Percentiles rank a stretch among this genome's conserved stretches.
phyloP scores from a whole-genome alignment of 108 stramenopile genomes.

The Cyclostephanos tholiformis region DNA sequence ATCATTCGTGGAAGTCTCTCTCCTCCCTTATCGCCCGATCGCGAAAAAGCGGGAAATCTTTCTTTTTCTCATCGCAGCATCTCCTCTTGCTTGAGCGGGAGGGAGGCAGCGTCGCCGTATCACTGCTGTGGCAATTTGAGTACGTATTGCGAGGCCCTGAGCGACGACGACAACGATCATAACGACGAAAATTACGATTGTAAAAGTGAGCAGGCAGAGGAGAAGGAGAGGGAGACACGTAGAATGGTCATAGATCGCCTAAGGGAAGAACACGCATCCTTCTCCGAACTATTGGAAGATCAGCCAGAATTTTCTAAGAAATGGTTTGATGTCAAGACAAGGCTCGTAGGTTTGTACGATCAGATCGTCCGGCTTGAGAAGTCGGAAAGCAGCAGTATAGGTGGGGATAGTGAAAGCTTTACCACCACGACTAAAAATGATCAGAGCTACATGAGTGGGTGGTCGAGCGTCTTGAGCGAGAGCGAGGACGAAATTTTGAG shows the following conservation, averaged over 20 bases:
- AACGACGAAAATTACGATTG: no score
- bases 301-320: constrained; percentile 19
- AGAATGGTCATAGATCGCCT: neutral
- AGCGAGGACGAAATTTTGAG: constrained; percentile 25
- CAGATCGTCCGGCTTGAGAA: constrained; percentile 13
- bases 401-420: neutral
- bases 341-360: constrained; percentile 1
- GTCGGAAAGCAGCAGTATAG: neutral
- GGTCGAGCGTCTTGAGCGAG: constrained; percentile 27
- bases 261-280: neutral
- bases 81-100: constrained; percentile 3
- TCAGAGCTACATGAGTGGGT: constrained; percentile 7
- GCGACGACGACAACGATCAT: neutral
- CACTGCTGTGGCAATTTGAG: neutral
- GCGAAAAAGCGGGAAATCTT: neutral
- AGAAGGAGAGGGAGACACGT: neutral
- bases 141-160: neutral
- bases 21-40: neutral
- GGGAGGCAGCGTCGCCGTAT: neutral
- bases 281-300: neutral
- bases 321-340: constrained; percentile 28
- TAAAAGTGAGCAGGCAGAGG: neutral
- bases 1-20: constrained; percentile 3
- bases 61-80: neutral
- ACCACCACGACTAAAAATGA: neutral